phyloP scores from a whole-genome alignment of 352 stramenopile species.

The Phytopythium mirpurense region DNA sequence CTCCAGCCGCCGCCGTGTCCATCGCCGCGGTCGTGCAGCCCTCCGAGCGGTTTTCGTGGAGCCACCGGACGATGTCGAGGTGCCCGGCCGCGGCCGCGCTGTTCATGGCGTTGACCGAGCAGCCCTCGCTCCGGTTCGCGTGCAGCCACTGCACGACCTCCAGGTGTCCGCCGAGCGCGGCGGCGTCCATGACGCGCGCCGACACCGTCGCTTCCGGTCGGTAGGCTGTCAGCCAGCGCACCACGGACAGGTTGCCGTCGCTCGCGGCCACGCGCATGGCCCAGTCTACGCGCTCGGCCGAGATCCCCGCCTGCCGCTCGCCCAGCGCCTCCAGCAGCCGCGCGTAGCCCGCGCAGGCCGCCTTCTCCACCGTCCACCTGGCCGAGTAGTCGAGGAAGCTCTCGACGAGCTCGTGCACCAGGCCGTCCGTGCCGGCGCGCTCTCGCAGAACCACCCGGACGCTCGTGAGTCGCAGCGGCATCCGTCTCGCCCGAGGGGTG shows the following conservation, averaged over 20 bases:
- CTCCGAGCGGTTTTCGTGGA: constrained; percentile 47
- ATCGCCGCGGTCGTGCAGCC: constrained; percentile 60
- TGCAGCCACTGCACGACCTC: constrained; percentile 57
- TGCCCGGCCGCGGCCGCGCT: constrained; percentile 49
- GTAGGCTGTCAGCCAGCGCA: constrained; percentile 37
- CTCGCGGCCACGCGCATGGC: constrained; percentile 40
- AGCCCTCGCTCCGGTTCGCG: constrained; percentile 45
- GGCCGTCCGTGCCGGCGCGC: constrained; percentile 18
- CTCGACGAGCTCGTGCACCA: constrained; percentile 38
- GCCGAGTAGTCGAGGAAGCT: constrained; percentile 48
- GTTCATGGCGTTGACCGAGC: constrained; percentile 53
- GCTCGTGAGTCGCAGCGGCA: constrained; percentile 22
- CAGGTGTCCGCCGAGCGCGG: constrained; percentile 51
- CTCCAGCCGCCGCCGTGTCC: constrained; percentile 47
- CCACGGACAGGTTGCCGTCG: constrained; percentile 26
- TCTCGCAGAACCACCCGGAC: constrained; percentile 35
- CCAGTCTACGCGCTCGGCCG: constrained; percentile 49
- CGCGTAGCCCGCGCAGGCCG: constrained; percentile 40
- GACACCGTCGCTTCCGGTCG: constrained; percentile 23
- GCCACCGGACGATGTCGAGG: constrained; percentile 46
- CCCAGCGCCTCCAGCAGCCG: constrained; percentile 41
- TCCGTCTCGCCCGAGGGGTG: constrained; percentile 1
- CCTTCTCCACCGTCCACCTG: constrained; percentile 49
- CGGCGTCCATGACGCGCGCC: constrained; percentile 57
- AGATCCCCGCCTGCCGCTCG: constrained; percentile 28